Evolutionary conservation across 208 protist species (phyloP).

Genomic region (Trypanosoma mega): DNA sequence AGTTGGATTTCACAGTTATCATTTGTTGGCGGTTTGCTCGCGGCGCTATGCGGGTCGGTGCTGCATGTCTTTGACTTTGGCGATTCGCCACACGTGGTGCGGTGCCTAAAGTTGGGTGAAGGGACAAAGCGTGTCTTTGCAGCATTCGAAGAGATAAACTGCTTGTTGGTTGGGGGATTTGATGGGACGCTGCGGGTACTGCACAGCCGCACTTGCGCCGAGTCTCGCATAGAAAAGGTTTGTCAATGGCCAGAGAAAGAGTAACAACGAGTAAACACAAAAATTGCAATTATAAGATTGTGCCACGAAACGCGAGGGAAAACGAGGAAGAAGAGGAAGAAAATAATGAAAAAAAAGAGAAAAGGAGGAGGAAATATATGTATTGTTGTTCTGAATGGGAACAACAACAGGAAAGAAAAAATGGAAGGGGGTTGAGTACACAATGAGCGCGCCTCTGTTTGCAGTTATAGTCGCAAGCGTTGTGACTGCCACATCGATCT

Average conservation of each 20-base stretch:
- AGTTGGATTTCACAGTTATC: conserved; percentile 2
- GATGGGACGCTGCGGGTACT: not conserved
- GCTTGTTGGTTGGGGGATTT: conserved; percentile 4
- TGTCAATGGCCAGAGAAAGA: not conserved
- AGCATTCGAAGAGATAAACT: conserved; percentile 1
- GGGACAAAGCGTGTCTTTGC: not conserved
- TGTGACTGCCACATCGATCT: too few relatives aligned
- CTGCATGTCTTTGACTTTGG: conserved; percentile 3
- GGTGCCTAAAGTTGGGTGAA: not conserved
- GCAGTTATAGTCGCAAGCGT: too few relatives aligned
- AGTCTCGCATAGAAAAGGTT: not conserved
- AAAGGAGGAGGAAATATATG: not conserved
- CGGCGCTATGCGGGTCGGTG: not conserved
- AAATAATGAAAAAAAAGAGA: too few relatives aligned
- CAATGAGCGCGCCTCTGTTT: too few relatives aligned
- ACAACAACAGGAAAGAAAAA: not conserved
- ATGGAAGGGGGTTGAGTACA: too few relatives aligned
- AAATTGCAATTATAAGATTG: not conserved
- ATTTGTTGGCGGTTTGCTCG: conserved; percentile 9
- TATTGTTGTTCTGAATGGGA: not conserved
- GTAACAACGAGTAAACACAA: not conserved
- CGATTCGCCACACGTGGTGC: not conserved
- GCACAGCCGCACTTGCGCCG: conserved; percentile 3
- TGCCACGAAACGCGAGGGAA: not conserved
- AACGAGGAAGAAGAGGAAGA: not conserved